Conservation (phyloP, 2,329 filamentous ascomycete genomes). For the Fusarium pseudocircinatum region DNA sequence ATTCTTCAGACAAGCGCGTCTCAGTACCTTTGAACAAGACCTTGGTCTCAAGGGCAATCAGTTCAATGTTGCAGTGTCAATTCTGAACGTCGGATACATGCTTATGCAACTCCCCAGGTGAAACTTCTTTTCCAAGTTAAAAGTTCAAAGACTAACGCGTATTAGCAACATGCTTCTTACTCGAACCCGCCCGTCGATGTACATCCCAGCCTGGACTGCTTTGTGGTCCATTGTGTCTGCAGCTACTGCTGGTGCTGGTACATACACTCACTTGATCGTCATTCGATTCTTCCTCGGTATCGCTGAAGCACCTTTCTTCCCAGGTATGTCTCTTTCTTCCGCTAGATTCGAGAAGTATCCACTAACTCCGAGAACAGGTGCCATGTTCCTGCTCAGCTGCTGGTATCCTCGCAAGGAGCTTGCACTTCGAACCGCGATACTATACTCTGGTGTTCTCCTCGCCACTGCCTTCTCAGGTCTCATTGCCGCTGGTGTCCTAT, state of each 20-base stretch:
- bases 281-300: constrained; percentile 38
- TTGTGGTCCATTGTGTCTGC: constrained; percentile 40
- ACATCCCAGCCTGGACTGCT: constrained; percentile 25
- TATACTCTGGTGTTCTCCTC: constrained; percentile 39
- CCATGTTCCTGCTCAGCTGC: not conserved
- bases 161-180: constrained; percentile 24
- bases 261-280: constrained; percentile 10
- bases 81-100: constrained; percentile 40
- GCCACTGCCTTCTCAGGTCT: constrained; percentile 38
- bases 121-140: no score
- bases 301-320: constrained; percentile 39
- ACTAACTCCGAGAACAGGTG: not conserved
- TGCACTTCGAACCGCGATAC: constrained; percentile 37
- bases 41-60: constrained; percentile 37
- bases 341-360: accelerated
- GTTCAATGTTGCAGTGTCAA: constrained; percentile 41
- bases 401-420: constrained; percentile 43
- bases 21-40: constrained; percentile 38
- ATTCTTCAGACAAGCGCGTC: constrained; percentile 12
- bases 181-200: constrained; percentile 28
- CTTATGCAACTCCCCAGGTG: constrained; percentile 16
- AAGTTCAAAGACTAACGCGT: no score
- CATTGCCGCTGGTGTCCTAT: constrained; percentile 39
- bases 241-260: constrained; percentile 25
- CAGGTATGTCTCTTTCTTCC: not conserved